Base-by-base conservation (phyloP, 179 eudicot species). In the Spinacia oleracea region DNA sequence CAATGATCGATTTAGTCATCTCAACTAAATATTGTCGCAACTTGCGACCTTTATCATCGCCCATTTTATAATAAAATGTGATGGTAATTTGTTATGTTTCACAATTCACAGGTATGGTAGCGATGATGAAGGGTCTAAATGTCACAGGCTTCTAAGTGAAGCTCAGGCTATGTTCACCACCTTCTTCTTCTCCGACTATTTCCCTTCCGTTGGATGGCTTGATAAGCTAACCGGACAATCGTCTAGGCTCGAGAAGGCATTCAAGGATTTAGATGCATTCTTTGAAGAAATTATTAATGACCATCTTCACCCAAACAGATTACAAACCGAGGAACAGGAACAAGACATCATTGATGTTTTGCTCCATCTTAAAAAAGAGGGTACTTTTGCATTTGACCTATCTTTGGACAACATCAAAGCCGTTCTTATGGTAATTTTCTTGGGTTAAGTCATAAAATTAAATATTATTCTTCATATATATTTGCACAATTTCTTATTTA, bases 341-440 rank as follows among this genome's bases (percentile, higher is more conserved):
- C 62, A 64, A 9, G 78, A 75, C 46, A 5, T 75, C 34, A 63
- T 75, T 63, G 78, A 79, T 74, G 78, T 74, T 50, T 15, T 79
- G 21, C 82, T 79, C 9, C 29, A n/a, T 1, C 67, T 79, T 15
- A 77, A 35, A 9, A 74, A 65, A 12, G 68, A 79, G 34, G 46
- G n/a, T 1, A 6, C 56, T 14, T 64, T 45, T 21, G 9, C 69
- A 31, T 45, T 74, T 73, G 82, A 74, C 1, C 42, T 79, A 23
- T 64, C 82, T 38, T 10, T 66, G 38, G 67, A 73, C 64, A 64
- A 79, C 73, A 79, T 79, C 45, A 79, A 79, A 79, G 82, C 82
- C 27, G 45, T 79, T 14, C 59, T 79, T 32, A 74, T 79, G 82
- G 82, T 79, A 53, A n/a, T 6, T 55, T 55, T 5, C 53, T 48